Evolutionary conservation across 306 rosid genomes (phyloP), one percentile per base, ranked within the genome.

Genomic region (Vigna mungo): DNA sequence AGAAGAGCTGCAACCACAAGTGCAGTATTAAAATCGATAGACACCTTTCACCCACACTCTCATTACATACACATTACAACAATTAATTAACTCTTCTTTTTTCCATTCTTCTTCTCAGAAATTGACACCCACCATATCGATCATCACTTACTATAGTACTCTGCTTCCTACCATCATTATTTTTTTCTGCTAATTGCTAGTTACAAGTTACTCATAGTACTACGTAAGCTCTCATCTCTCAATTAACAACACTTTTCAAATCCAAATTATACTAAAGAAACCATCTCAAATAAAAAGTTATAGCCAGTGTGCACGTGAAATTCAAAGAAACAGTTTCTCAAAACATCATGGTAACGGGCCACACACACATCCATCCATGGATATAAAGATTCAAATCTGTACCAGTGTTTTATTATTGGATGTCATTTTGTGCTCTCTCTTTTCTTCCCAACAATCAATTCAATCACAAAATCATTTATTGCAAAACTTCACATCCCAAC

Each of bases 11-110:
- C n/a, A n/a, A n/a, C n/a, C n/a, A n/a, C n/a, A n/a, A n/a, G n/a
- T n/a, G n/a, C 43, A 32, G 10, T 69, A 69, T 69, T 78, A 17
- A 69, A 68, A 18, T 32, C 69, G 77, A 78, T 54, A 47, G 76
- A 69, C 15, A 58, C 71, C 61, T 51, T 3, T 1, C 82, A 78
- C 82, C 82, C 3, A 51, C 5, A 16, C n/a, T 37, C 49, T 37
- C 44, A 3, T 16, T 48, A 34, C 27, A 46, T 16, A 62, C 55
- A 9, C 15, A 3, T 11, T 44, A 12, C 49, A 44, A 44, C 49
- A 44, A 44, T 34, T 71, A 25, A 15, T 7, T 25, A 41, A 44
- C 32, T 43, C 25, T 1, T 5, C 6, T 5, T 51, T 18, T 47
- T 51, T 39, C 36, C 16, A 46, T 17, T 32, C 12, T 17, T 7